Conservation (phyloP, 2,329 filamentous ascomycete species). For the Scedosporium boydii region DNA sequence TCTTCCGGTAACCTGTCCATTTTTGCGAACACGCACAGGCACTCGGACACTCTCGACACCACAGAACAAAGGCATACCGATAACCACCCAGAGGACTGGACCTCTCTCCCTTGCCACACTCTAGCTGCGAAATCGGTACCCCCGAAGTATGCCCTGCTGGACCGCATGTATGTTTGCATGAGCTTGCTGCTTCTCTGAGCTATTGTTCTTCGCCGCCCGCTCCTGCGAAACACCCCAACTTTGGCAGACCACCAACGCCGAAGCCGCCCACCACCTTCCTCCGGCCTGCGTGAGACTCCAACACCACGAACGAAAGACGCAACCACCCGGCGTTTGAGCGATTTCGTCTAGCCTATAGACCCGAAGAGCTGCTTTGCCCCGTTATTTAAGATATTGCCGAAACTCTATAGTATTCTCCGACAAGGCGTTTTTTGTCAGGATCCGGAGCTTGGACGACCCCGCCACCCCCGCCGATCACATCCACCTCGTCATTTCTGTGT, state of each 20-base stretch:
- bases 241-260: not conserved
- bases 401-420: not conserved
- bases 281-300: not conserved
- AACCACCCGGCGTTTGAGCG: not conserved
- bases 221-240: not conserved
- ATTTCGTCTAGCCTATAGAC: not conserved
- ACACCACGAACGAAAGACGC: not conserved
- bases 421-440: not conserved
- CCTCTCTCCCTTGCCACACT: not conserved
- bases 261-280: not conserved
- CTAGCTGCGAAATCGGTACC: not conserved
- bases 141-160: no score
- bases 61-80: not conserved
- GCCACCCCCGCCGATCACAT: not conserved
- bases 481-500: constrained; percentile 1
- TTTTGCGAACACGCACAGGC: not conserved
- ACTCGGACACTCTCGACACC: not conserved
- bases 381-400: not conserved
- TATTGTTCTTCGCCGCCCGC: not conserved
- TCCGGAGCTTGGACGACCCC: not conserved
- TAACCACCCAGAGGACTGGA: not conserved
- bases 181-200: no score
- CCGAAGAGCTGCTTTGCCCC: not conserved
- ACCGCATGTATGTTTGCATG: no score
- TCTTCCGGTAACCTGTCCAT: not conserved